Evolutionary conservation across 768 basidiomycete genomes (phyloP).

Genomic region (Calocybe indica): DNA sequence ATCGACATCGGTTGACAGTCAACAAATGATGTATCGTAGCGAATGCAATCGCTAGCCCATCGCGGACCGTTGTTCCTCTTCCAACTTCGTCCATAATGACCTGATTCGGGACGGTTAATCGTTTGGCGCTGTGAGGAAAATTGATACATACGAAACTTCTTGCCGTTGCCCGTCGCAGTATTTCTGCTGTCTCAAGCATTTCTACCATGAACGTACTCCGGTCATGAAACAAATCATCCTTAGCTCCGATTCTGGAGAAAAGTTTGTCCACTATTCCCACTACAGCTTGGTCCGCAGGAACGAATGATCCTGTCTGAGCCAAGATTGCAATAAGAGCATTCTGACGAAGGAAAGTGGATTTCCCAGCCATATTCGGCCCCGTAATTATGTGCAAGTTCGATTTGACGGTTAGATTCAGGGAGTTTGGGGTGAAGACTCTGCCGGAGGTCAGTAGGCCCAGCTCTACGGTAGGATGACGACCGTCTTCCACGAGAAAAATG

Average conservation of each 20-base stretch:
- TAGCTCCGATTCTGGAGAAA: conserved; percentile 92
- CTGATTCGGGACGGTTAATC: conserved; percentile 28
- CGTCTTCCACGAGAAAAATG: conserved; percentile 65
- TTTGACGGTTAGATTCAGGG: conserved; percentile 50
- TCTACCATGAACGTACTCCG: conserved; percentile 98
- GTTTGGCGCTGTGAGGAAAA: neutral
- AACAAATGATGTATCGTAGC: conserved; percentile 81
- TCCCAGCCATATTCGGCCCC: conserved; percentile 95
- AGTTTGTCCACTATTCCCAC: conserved; percentile 87
- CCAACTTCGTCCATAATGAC: conserved; percentile 99
- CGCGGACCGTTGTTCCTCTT: conserved; percentile 86
- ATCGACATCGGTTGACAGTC: conserved; percentile 63
- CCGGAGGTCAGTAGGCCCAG: conserved; percentile 70
- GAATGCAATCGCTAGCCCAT: conserved; percentile 92
- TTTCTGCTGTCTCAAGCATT: conserved; percentile 92
- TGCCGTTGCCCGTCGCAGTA: conserved; percentile 76
- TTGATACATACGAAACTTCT: conserved; percentile 64
- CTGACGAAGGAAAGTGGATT: conserved; percentile 90
- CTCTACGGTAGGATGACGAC: conserved; percentile 92
- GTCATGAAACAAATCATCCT: conserved; percentile 91
- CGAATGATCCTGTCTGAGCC: conserved; percentile 90
- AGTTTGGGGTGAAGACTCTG: conserved; percentile 83
- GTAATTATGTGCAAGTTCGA: conserved; percentile 80
- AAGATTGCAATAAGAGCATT: conserved; percentile 85
- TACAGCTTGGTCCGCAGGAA: conserved; percentile 77